phyloP scores from a whole-genome alignment of 73 alveolate genomes.

The Paramecium primaurelia region DNA sequence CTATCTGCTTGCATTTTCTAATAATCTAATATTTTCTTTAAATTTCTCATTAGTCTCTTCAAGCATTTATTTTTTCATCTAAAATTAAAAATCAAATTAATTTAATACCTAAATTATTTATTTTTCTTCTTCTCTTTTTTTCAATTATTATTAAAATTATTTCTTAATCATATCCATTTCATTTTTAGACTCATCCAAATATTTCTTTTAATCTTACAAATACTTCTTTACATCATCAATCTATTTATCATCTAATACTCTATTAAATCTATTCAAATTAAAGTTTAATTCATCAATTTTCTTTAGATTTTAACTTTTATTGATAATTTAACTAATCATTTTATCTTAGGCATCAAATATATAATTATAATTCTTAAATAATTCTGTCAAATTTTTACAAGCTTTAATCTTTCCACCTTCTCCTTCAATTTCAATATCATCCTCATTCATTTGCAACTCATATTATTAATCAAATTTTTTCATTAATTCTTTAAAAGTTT shows the following conservation, averaged over 20 bases:
- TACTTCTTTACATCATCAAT: slow-evolving; percentile 18
- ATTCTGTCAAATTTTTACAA: not conserved
- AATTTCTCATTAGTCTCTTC: slow-evolving; percentile 18
- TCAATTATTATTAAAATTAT: not conserved
- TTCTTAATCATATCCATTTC: slow-evolving; percentile 36
- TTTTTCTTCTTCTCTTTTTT: slow-evolving; percentile 39
- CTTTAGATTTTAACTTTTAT: not conserved
- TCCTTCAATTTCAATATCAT: not conserved
- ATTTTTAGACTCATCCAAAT: not conserved
- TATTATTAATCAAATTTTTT: not conserved
- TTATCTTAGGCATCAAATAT: slow-evolving; percentile 9
- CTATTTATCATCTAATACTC: not conserved
- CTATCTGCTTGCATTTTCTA: not conserved
- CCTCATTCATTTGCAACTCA: not conserved
- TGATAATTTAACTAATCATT: not conserved
- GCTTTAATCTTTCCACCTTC: slow-evolving; percentile 8
- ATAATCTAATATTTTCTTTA: not conserved
- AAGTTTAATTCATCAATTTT: not conserved
- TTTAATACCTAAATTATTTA: not conserved
- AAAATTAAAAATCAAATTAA: not conserved
- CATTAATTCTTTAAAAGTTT: not conserved
- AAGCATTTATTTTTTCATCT: slow-evolving; percentile 3
- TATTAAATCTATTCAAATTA: not conserved
- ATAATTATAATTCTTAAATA: not conserved
- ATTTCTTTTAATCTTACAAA: not conserved